Base-by-base conservation (phyloP, 768 basidiomycete species). In the Royoungia palumana region DNA sequence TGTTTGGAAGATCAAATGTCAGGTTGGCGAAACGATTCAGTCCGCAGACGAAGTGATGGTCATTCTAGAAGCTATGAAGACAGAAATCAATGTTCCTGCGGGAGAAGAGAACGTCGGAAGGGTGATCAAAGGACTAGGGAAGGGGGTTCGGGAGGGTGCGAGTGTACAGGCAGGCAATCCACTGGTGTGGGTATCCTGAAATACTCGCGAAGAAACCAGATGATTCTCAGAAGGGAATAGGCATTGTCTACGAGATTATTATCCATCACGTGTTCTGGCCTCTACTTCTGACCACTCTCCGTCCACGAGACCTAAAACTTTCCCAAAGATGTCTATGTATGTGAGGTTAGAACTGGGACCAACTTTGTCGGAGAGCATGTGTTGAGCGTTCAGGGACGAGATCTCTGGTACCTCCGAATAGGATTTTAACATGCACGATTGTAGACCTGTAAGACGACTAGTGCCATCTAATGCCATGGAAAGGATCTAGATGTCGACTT, bases 51-150 rank as follows among this genome's bases (percentile, higher is more conserved):
- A 75, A 5, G 69, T 76, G 4, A 56, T 83, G 32, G 41, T 79
- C 27, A 70, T 81, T 17, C 70, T 85, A 12, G 80, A 83, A 61
- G 80, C 83, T 1, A 85, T 84, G 83, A 85, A 86, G 64, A 81
- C 78, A 0, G 80, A 82, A 56, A 75, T 84, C 37, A 68, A 72
- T 13, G 58, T 85, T 14, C 61, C 61, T 42, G 76, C 77, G 0
- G 74, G 76, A 0, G 70, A 75, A 16, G 67, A 65, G 9, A 72
- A 73, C 43, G 58, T 80, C 2, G 80, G 80, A 2, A 76, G 66
- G 21, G 68, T 43, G 14, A 70, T 83, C 0, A 58, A 51, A 27
- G 66, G 66, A 0, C 58, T 79, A 5, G 76, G 73, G 1, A 63
- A 61, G 14, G 76, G 72, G 0, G 56, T 78, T 8, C 57, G 56